Evolutionary conservation across 768 basidiomycete species (phyloP).

Genomic region (Boletellus sp.): DNA sequence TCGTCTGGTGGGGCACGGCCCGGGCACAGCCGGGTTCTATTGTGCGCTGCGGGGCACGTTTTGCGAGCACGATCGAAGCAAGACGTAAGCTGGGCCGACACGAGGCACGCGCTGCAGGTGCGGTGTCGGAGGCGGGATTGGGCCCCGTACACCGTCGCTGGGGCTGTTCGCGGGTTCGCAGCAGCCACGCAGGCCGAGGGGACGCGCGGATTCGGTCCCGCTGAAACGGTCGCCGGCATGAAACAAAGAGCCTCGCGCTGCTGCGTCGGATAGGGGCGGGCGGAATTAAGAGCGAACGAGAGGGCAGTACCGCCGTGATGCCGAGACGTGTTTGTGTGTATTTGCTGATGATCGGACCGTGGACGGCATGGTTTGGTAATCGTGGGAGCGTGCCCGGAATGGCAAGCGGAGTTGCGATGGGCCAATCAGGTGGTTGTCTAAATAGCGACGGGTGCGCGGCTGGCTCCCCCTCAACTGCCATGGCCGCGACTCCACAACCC

Average conservation of each 20-base stretch:
- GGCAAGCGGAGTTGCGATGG: slow-evolving; percentile 14
- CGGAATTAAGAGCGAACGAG: background rate
- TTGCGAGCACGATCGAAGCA: too few relatives aligned
- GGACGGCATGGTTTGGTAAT: slow-evolving; percentile 22
- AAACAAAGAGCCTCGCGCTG: too few relatives aligned
- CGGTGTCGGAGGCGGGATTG: too few relatives aligned
- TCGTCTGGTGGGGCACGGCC: background rate
- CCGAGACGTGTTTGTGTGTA: slow-evolving; percentile 18
- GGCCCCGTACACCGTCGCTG: too few relatives aligned
- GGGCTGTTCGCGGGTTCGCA: too few relatives aligned
- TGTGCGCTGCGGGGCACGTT: too few relatives aligned
- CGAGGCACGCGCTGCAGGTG: too few relatives aligned
- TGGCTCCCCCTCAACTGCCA: slow-evolving; percentile 16
- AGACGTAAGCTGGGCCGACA: too few relatives aligned
- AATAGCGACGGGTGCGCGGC: slow-evolving; percentile 20
- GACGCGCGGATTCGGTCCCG: too few relatives aligned
- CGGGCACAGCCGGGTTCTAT: too few relatives aligned
- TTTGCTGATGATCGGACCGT: slow-evolving; percentile 29
- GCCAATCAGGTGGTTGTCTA: slow-evolving; percentile 18
- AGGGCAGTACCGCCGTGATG: slow-evolving; percentile 14
- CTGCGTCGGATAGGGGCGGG: background rate
- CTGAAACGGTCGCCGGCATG: too few relatives aligned
- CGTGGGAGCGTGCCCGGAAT: slow-evolving; percentile 18
- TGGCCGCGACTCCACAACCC: slow-evolving; percentile 43
- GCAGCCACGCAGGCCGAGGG: background rate